phyloP scores from a whole-genome alignment of 768 basidiomycete species.

The Baorangia bicolor region DNA sequence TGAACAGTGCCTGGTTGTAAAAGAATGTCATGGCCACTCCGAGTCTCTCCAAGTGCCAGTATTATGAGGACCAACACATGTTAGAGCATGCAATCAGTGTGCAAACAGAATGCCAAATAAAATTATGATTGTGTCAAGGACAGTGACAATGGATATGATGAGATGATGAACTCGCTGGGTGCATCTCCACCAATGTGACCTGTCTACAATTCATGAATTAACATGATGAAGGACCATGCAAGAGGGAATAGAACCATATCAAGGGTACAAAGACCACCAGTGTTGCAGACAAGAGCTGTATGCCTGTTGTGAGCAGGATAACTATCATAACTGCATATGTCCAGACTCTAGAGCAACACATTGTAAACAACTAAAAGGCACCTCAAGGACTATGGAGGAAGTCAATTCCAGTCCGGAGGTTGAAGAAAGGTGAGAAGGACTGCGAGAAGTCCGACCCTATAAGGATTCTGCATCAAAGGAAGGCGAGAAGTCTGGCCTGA shows the following conservation, averaged over 20 bases:
- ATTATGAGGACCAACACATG: slow-evolving; percentile 44
- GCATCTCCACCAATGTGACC: slow-evolving; percentile 81
- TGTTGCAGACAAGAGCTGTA: slow-evolving; percentile 56
- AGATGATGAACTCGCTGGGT: slow-evolving; percentile 87
- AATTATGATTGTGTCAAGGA: slow-evolving; percentile 53
- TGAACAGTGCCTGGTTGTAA: slow-evolving; percentile 62
- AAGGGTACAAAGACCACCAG: slow-evolving; percentile 90
- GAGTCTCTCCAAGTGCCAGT: slow-evolving; percentile 47
- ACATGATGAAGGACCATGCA: background rate
- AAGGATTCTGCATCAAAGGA: no score
- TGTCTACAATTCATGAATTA: slow-evolving; percentile 46
- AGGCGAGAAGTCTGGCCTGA: no score
- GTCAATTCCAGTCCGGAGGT: no score
- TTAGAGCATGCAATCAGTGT: slow-evolving; percentile 57
- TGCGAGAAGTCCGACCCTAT: no score
- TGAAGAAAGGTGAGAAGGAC: no score
- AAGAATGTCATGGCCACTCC: slow-evolving; percentile 60
- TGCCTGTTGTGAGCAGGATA: slow-evolving; percentile 55
- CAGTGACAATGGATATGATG: slow-evolving; percentile 67
- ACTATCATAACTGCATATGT: slow-evolving; percentile 63
- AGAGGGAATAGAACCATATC: slow-evolving; percentile 38
- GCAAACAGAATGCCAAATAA: slow-evolving; percentile 69
- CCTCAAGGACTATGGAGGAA: no score
- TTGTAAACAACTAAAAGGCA: no score
- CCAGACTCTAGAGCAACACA: no score